phyloP scores from a whole-genome alignment of 352 stramenopile species.

The Phytophthora quininea region DNA sequence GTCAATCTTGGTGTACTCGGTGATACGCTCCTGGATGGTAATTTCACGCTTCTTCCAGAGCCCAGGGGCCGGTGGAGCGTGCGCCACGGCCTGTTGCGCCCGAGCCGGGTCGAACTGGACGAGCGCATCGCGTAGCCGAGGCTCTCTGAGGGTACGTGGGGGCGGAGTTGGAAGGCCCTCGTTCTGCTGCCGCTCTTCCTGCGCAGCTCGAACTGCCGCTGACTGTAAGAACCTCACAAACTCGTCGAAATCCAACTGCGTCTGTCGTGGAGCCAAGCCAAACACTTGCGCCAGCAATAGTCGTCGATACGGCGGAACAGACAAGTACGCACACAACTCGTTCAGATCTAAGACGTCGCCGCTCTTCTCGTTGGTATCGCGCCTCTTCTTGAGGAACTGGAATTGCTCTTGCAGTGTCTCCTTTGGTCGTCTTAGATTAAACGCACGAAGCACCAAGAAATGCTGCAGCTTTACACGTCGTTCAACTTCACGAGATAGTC shows the following conservation, averaged over 20 bases:
- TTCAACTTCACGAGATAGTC: slow-evolving; percentile 33
- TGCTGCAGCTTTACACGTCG: slow-evolving; percentile 73
- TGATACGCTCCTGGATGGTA: slow-evolving; percentile 87
- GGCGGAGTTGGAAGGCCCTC: slow-evolving; percentile 30
- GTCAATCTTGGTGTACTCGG: slow-evolving; percentile 90
- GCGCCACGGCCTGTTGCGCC: slow-evolving; percentile 42
- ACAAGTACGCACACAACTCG: slow-evolving; percentile 71
- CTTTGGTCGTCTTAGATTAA: slow-evolving; percentile 70
- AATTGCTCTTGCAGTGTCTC: slow-evolving; percentile 79
- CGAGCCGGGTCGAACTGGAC: slow-evolving; percentile 54
- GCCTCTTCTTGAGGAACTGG: slow-evolving; percentile 43
- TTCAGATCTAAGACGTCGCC: slow-evolving; percentile 56
- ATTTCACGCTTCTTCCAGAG: slow-evolving; percentile 90
- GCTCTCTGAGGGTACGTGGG: slow-evolving; percentile 3
- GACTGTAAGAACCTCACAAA: slow-evolving; percentile 79
- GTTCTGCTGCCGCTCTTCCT: slow-evolving; percentile 44
- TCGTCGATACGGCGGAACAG: slow-evolving; percentile 67
- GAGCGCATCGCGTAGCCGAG: slow-evolving; percentile 26
- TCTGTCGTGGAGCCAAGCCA: slow-evolving; percentile 37
- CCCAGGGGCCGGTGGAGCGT: slow-evolving; percentile 59
- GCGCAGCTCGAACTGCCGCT: slow-evolving; percentile 49
- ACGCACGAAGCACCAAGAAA: slow-evolving; percentile 83
- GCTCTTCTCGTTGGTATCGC: slow-evolving; percentile 16
- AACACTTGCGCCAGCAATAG: slow-evolving; percentile 68
- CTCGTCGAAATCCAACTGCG: slow-evolving; percentile 50